These are phyloP conservation scores for Globisporangium nodosum DNA, from an alignment of 352 stramenopile species.

Conservation along the genomic window DNA sequence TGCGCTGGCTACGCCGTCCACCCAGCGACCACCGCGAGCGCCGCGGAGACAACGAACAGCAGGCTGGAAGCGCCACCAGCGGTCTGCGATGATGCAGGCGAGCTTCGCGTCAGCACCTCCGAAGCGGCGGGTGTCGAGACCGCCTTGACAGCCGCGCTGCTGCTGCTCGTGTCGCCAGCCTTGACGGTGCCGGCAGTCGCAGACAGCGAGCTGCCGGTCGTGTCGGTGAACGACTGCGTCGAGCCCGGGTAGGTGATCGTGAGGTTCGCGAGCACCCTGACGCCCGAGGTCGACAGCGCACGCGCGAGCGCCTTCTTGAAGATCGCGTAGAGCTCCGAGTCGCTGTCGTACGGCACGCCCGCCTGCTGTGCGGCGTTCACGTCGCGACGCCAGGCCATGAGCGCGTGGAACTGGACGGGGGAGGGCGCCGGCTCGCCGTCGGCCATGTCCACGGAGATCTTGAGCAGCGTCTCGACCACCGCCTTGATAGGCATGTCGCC, in stretches of 20 bases:
- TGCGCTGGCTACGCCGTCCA: neutral
- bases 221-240: constrained; percentile 22
- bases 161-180: constrained; percentile 10
- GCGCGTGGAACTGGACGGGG: constrained; percentile 29
- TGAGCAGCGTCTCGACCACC: constrained; percentile 55
- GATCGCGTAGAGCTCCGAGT: constrained; percentile 34
- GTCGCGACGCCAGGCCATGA: constrained; percentile 50
- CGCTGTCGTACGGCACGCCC: constrained; percentile 38
- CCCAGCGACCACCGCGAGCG: neutral
- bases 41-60: neutral
- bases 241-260: constrained; percentile 26
- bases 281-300: constrained; percentile 26
- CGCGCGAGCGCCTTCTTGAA: constrained; percentile 43
- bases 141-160: neutral
- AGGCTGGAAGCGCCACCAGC: neutral
- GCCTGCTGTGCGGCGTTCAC: constrained; percentile 44
- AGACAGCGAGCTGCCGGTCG: constrained; percentile 20
- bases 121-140: constrained; percentile 5
- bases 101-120: constrained; percentile 14
- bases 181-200: constrained; percentile 26
- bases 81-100: constrained; percentile 1
- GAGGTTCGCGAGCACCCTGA: constrained; percentile 36
- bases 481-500: constrained; percentile 44
- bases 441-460: constrained; percentile 43
- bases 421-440: constrained; percentile 23